Base-by-base conservation (phyloP, 495 filamentous ascomycete species). In the Aspergillus nidulans region DNA sequence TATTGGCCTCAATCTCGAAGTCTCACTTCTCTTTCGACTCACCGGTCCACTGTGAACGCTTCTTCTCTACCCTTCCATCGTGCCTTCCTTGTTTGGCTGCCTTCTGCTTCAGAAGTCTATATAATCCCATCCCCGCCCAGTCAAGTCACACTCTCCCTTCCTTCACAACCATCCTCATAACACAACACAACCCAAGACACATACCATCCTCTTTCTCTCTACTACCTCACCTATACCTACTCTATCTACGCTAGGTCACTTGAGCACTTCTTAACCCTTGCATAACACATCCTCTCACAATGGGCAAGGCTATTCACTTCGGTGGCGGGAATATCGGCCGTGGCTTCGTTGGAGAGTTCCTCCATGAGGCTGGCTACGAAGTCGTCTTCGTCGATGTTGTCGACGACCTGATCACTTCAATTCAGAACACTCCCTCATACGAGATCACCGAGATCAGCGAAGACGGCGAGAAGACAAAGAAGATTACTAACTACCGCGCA, bases 351-450 rank as follows among this genome's bases (percentile, higher is more conserved):
- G 84, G 81, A 49, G 84, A 85, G 56, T 84, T 97, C 76, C 84
- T 97, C 44, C 86, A 95, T 73, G 57, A 64, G n/a, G 71, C 74
- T 12, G 74, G 88, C 62, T 97, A 91, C 63, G 87, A 96, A 64
- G 91, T 98, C 61, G 79, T 96, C 74, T 97, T 98, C 69, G 84
- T 92, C 69, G 94, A 98, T 79, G 90, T 97, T 59, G 84, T 91
- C 71, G 88, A 90, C 61, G 73, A 64, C 38, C 71, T 96, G 57
- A 94, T 98, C 72, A 75, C 87, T 38, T 64, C 79, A 16, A 79
- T 98, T 28, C 88, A 97, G 64, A 75, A 79, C 16, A 81, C 82
- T 26, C 77, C 81, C 44, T 85, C 81, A 6, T 98, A 97, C 81
- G 82, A 85, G 55, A 91, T 98, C 60, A 94, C 92, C 41, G 92